Evolutionary conservation across 2,329 filamentous ascomycete genomes (phyloP), one percentile per base, ranked within the genome.

Genomic region (Alternaria longipes): DNA sequence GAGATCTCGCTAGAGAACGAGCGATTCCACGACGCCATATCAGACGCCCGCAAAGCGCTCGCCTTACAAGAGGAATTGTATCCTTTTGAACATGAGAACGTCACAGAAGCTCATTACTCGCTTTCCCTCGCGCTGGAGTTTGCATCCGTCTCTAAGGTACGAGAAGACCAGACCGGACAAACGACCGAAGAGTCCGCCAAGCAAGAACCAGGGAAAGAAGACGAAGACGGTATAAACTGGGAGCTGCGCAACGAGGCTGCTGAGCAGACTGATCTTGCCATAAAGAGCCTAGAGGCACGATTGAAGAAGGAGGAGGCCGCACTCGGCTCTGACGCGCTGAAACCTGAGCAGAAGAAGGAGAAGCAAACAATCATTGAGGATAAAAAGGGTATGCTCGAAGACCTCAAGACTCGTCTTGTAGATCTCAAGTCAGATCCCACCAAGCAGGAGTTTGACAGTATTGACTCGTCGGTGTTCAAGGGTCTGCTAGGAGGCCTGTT

Each of bases 1-100:
- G 95, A 99, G 80, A 97, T 99, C 64, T 96, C 91, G n/a, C 84
- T 99, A 28, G 95, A 99, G 81, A 97, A 95, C 69, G 95, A 98
- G 81, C 90, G 91, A 82, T 99, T 97, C 75, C 85, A 87, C 42
- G 90, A 92, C 68, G 94, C 95, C n/a, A 91, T 97, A 54, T 86
- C 88, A 47, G 95, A 99, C 79, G 89, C 92, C 54, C 89, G 89
- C 69, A 87, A 90, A 14, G 89, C 93, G 1, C 86, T 98, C 50
- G 86, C 87, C 41, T 87, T 96, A 72, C 96, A 96, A 80, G 81
- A 91, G 69, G 86, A 91, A 52, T 85, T 98, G 3, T 93, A 92
- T 75, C 86, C 92, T 0, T 85, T 90, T 51, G 92, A 96, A 64
- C 93, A 92, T 14, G 91, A 93, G 70, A 86, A 96, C 53, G 86